Evolutionary conservation across 345 rosid species (phyloP), one percentile per base, ranked within the genome.

Genomic region (Hypericum perforatum): DNA sequence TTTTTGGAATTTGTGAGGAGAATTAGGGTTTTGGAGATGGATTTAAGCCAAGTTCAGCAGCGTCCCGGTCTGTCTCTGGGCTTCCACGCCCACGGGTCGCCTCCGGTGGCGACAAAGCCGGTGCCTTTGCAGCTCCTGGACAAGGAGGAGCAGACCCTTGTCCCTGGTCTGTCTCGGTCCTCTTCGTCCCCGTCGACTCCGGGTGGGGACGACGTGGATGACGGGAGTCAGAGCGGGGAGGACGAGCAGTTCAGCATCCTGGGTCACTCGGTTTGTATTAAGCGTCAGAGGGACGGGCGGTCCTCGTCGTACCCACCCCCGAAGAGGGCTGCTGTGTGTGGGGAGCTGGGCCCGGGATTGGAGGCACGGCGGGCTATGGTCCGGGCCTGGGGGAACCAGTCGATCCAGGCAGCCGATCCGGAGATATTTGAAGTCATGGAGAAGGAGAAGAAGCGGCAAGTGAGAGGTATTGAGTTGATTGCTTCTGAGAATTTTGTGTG

Each of bases 401-500:
- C 85, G 6, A 63, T 87, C 11, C 12, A 63, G 15, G 69, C 42
- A 56, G 82, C 82, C 0, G 91, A 82, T 63, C 86, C 83, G 6
- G 86, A 80, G 36, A 46, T 88, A 41, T 67, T 63, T 16, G 75
- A 72, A 50, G 43, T 79, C 7, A 82, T 89, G 86, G 78, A 71
- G 56, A 78, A 73, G 59, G 95, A 86, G 61, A 86, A 78, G 44
- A 69, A 66, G 36, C 64, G 95, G 48, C 90, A 86, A 37, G 52
- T 68, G 55, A 68, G 58, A 63, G 90, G 90, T 1, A 76, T 86
- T 8, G 90, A 86, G 66, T 70, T 86, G 62, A 86, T 86, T 13
- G 90, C 88, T 9, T 86, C 95, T 2, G 90, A 86, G 77, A 86
- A 80, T 68, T 86, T 82, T 37, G 86, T 80, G 8, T 82, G 89